phyloP scores from a whole-genome alignment of 306 rosid genomes.

The Prunus mira region DNA sequence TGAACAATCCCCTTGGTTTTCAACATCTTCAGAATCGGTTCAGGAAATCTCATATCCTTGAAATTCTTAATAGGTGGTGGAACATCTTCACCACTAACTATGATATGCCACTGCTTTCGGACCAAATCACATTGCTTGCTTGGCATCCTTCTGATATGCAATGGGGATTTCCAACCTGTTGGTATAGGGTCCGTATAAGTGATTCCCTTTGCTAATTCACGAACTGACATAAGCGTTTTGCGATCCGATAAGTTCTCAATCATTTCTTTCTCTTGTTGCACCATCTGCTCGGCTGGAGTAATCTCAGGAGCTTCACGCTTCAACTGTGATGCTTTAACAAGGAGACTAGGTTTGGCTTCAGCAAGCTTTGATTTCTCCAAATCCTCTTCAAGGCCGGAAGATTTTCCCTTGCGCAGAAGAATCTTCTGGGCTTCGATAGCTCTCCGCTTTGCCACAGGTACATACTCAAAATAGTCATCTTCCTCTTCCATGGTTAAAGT shows the following conservation, averaged over 20 bases:
- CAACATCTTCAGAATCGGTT: slow-evolving; percentile 72
- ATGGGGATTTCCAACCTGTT: slow-evolving; percentile 94
- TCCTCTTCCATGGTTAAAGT: slow-evolving; percentile 57
- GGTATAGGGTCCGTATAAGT: slow-evolving; percentile 72
- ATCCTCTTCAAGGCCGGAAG: slow-evolving; percentile 62
- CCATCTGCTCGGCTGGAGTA: slow-evolving; percentile 69
- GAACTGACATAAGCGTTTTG: slow-evolving; percentile 84
- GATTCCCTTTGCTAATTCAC: slow-evolving; percentile 90
- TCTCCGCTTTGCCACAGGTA: slow-evolving; percentile 88
- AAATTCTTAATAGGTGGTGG: slow-evolving; percentile 86
- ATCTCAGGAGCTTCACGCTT: slow-evolving; percentile 84
- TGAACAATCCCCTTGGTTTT: slow-evolving; percentile 85
- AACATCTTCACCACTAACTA: slow-evolving; percentile 75
- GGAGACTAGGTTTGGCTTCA: slow-evolving; percentile 81
- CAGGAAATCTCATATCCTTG: slow-evolving; percentile 91
- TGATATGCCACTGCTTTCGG: slow-evolving; percentile 86
- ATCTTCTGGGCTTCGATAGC: slow-evolving; percentile 83
- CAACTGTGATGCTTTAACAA: slow-evolving; percentile 76
- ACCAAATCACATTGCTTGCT: slow-evolving; percentile 62
- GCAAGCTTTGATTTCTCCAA: slow-evolving; percentile 50
- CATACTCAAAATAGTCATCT: slow-evolving; percentile 71
- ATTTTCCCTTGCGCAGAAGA: slow-evolving; percentile 76
- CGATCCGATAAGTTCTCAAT: slow-evolving; percentile 80
- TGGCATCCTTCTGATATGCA: slow-evolving; percentile 67
- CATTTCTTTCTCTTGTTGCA: slow-evolving; percentile 91